These are phyloP conservation scores for Metschnikowia corniflorae DNA, from an alignment of 805 yeast species.

Conservation along the genomic window DNA sequence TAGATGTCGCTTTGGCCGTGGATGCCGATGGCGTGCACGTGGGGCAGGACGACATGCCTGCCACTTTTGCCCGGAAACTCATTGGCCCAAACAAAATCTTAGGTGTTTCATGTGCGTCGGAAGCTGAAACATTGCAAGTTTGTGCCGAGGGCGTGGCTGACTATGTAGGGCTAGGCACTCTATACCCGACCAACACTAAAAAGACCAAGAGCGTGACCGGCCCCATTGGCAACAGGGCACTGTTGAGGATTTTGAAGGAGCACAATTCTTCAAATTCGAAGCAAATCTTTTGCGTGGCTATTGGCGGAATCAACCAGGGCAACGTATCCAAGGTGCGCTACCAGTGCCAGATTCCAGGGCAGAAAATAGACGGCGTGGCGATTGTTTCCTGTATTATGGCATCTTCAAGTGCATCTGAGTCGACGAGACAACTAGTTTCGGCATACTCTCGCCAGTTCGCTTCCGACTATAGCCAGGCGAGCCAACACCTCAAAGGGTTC, in stretches of 20 bases:
- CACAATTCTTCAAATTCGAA: constrained; percentile 23
- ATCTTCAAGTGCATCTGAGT: constrained; percentile 45
- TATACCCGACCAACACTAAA: constrained; percentile 73
- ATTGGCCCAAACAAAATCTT: constrained; percentile 73
- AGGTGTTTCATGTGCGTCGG: constrained; percentile 70
- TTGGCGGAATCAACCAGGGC: constrained; percentile 70
- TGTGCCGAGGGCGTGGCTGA: constrained; percentile 54
- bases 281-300: constrained; percentile 60
- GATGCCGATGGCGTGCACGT: constrained; percentile 92
- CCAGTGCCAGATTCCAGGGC: constrained; percentile 44
- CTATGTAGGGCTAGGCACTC: constrained; percentile 82
- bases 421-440: constrained; percentile 40
- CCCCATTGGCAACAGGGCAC: constrained; percentile 55
- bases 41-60: constrained; percentile 87
- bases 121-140: constrained; percentile 52
- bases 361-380: constrained; percentile 73
- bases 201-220: constrained; percentile 47
- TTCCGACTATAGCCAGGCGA: constrained; percentile 1
- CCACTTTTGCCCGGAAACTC: constrained; percentile 51
- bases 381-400: constrained; percentile 87
- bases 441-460: constrained; percentile 25
- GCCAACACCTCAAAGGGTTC: background rate
- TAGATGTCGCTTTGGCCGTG: constrained; percentile 85
- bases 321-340: constrained; percentile 59
- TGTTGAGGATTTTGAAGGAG: constrained; percentile 44